These are phyloP conservation scores for Trichoderma aggressivum DNA, from an alignment of 2,329 filamentous ascomycete species.

Conservation along the genomic window DNA sequence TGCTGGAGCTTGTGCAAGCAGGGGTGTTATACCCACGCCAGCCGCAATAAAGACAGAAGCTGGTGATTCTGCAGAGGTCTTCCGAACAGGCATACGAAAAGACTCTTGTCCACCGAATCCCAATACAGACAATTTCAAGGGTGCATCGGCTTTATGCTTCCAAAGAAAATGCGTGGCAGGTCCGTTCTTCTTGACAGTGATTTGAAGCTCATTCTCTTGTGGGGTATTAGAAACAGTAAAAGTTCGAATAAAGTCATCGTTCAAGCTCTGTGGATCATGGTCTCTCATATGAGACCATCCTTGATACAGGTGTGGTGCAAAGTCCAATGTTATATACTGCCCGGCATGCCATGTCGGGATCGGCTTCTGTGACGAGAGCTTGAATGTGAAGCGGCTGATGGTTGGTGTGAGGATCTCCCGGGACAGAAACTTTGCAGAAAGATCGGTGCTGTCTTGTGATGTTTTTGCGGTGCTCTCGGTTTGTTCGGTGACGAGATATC, in stretches of 20 bases:
- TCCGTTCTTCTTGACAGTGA: constrained; percentile 70
- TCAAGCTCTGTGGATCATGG: constrained; percentile 72
- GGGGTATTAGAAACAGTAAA: constrained; percentile 73
- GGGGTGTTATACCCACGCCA: constrained; percentile 78
- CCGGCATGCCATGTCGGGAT: constrained; percentile 52
- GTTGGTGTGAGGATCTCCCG: constrained; percentile 63
- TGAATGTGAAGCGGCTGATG: constrained; percentile 61
- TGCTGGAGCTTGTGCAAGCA: constrained; percentile 63
- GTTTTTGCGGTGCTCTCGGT: constrained; percentile 20
- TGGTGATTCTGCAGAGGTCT: constrained; percentile 8
- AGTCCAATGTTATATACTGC: constrained; percentile 70
- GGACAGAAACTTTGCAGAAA: constrained; percentile 53
- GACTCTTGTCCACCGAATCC: constrained; percentile 66
- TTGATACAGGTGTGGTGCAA: constrained; percentile 62
- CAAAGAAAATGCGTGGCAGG: constrained; percentile 65
- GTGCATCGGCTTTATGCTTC: constrained; percentile 48
- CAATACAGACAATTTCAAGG: constrained; percentile 62
- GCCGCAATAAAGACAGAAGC: constrained; percentile 64
- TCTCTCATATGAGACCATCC: constrained; percentile 84
- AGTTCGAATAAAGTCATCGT: constrained; percentile 79
- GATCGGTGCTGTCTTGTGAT: constrained; percentile 13
- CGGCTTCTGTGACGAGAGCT: constrained; percentile 27
- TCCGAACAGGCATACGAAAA: constrained; percentile 36
- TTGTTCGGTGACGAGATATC: constrained; percentile 60
- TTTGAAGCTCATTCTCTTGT: constrained; percentile 54